phyloP scores from a whole-genome alignment of 2,329 filamentous ascomycete genomes.

The Aspergillus bombycis region DNA sequence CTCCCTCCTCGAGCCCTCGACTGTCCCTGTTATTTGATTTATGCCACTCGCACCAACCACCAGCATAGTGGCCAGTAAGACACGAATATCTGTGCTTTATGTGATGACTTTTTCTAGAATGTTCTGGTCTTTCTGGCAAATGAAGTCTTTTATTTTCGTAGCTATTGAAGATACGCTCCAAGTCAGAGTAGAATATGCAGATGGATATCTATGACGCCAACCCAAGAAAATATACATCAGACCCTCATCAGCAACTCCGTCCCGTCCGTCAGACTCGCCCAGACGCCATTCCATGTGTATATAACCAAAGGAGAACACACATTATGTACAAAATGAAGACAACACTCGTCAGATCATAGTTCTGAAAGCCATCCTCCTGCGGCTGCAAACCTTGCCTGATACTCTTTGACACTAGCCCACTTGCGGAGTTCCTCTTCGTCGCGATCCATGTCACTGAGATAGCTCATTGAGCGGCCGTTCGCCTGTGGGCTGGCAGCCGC shows the following conservation, averaged over 20 bases:
- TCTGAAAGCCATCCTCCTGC: slow-evolving; percentile 56
- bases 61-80: neutral
- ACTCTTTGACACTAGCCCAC: slow-evolving; percentile 80
- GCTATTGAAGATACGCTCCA: neutral
- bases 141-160: neutral
- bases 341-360: slow-evolving; percentile 20
- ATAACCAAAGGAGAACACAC: neutral
- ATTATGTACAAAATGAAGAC: neutral
- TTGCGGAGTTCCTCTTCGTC: slow-evolving; percentile 76
- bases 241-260: neutral
- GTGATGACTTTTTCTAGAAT: neutral
- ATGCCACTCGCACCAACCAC: too few relatives aligned
- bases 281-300: neutral
- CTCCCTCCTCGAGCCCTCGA: too few relatives aligned
- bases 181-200: neutral
- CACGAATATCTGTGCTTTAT: too few relatives aligned
- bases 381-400: slow-evolving; percentile 72
- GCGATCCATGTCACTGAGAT: slow-evolving; percentile 54
- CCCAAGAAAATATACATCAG: neutral
- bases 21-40: too few relatives aligned
- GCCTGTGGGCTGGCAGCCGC: slow-evolving; percentile 34
- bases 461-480: slow-evolving; percentile 38
- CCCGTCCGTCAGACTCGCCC: neutral
- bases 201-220: neutral
- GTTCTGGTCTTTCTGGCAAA: neutral